These are phyloP conservation scores for Lecanicillium sp. DNA, from an alignment of 2,329 filamentous ascomycete genomes.

Conservation along the genomic window DNA sequence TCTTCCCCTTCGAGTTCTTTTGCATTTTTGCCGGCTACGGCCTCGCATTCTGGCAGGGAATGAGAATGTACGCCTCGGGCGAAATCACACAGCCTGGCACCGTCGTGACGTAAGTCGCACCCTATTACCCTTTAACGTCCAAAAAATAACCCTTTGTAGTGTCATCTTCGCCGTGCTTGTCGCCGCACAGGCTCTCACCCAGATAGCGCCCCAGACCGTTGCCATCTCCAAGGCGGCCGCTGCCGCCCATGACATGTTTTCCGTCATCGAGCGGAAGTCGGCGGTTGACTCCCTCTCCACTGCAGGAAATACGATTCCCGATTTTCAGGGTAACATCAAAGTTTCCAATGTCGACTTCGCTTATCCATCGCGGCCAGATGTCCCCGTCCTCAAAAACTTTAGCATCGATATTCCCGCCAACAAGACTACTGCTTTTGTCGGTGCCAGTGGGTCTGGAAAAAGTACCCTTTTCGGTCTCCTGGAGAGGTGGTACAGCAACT, in stretches of 20 bases:
- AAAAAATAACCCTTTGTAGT: constrained; percentile 19
- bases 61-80: constrained; percentile 38
- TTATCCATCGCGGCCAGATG: constrained; percentile 51
- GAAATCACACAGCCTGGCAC: constrained; percentile 40
- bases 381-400: constrained; percentile 38
- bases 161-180: constrained; percentile 44
- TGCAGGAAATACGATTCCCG: constrained; percentile 25
- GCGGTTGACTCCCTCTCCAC: constrained; percentile 37
- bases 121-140: not conserved
- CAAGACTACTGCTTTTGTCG: constrained; percentile 50
- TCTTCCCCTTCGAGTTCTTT: constrained; percentile 42
- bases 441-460: constrained; percentile 53
- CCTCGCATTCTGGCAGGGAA: constrained; percentile 47
- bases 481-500: constrained; percentile 54
- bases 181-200: constrained; percentile 38
- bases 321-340: constrained; percentile 39
- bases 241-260: constrained; percentile 41
- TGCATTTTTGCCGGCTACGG: constrained; percentile 42
- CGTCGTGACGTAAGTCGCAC: constrained; percentile 37
- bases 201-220: constrained; percentile 41
- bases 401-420: constrained; percentile 38
- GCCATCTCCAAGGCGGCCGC: constrained; percentile 41
- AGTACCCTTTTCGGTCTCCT: constrained; percentile 52
- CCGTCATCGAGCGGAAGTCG: constrained; percentile 40
- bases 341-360: constrained; percentile 45